Conservation (phyloP, 345 rosid genomes). For the Pistacia vera region DNA sequence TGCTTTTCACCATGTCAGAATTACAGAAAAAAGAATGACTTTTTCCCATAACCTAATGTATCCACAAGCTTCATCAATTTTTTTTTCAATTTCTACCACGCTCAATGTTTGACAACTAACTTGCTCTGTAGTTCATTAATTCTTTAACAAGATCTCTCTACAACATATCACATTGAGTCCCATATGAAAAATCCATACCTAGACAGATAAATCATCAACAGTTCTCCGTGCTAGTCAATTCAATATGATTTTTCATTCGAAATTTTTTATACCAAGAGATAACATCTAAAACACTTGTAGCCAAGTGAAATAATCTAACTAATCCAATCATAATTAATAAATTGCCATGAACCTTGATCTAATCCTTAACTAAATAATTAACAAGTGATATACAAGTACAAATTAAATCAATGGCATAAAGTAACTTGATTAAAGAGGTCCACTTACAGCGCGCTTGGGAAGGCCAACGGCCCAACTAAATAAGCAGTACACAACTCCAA, state of each 20-base stretch:
- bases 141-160: neutral
- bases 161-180: neutral
- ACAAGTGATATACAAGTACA: neutral
- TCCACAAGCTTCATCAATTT: neutral
- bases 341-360: neutral
- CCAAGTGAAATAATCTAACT: neutral
- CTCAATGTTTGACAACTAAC: neutral
- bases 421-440: slow-evolving; percentile 11
- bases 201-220: neutral
- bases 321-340: too few relatives aligned
- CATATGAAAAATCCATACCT: neutral
- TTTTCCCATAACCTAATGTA: too few relatives aligned
- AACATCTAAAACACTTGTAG: neutral
- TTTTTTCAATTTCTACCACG: neutral
- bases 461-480: slow-evolving; percentile 91
- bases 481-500: slow-evolving; percentile 92
- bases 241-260: too few relatives aligned
- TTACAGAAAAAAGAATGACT: too few relatives aligned
- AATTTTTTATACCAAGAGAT: neutral
- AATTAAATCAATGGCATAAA: neutral
- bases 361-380: too few relatives aligned
- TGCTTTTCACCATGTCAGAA: neutral
- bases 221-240: too few relatives aligned
- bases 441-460: slow-evolving; percentile 95
- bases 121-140: neutral